These are phyloP conservation scores for Backusella westeae DNA, from an alignment of 192 early-diverging fungal species.

Conservation along the genomic window DNA sequence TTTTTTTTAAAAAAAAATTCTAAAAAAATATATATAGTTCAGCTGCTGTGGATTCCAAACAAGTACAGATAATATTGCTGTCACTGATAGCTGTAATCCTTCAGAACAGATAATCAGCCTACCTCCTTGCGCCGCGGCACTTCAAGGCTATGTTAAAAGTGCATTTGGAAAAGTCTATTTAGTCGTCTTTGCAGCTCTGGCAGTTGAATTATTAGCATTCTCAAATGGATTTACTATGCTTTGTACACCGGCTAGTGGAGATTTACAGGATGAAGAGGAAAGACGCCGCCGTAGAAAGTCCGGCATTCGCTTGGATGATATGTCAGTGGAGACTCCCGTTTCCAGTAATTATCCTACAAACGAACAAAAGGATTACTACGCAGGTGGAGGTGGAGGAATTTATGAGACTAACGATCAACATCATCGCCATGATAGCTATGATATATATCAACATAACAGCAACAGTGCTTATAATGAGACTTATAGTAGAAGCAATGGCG, in stretches of 20 bases:
- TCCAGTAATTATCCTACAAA: not conserved
- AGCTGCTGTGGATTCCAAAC: slow-evolving; percentile 23
- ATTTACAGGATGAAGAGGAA: slow-evolving; percentile 16
- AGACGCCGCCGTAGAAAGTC: slow-evolving; percentile 22
- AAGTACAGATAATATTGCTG: slow-evolving; percentile 8
- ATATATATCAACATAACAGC: slow-evolving; percentile 11
- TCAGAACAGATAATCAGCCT: too few relatives aligned
- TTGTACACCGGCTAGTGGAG: slow-evolving; percentile 7
- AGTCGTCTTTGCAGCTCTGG: slow-evolving; percentile 28
- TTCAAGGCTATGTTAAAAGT: slow-evolving; percentile 4
- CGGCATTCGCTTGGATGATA: slow-evolving; percentile 28
- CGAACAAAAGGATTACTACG: slow-evolving; percentile 13
- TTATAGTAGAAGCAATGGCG: slow-evolving; percentile 4
- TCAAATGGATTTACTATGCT: slow-evolving; percentile 29
- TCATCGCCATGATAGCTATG: slow-evolving; percentile 11
- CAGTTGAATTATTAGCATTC: slow-evolving; percentile 23
- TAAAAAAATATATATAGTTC: slow-evolving; percentile 2
- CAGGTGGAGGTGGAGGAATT: not conserved
- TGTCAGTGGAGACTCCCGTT: slow-evolving; percentile 10
- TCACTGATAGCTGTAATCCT: slow-evolving; percentile 6
- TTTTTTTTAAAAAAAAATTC: not conserved
- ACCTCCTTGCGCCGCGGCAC: slow-evolving; percentile 5
- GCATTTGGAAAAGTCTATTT: slow-evolving; percentile 19
- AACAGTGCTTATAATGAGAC: not conserved
- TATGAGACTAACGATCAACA: not conserved